Conservation (phyloP, 75 land plant species). For the Sequoiadendron giganteum region DNA sequence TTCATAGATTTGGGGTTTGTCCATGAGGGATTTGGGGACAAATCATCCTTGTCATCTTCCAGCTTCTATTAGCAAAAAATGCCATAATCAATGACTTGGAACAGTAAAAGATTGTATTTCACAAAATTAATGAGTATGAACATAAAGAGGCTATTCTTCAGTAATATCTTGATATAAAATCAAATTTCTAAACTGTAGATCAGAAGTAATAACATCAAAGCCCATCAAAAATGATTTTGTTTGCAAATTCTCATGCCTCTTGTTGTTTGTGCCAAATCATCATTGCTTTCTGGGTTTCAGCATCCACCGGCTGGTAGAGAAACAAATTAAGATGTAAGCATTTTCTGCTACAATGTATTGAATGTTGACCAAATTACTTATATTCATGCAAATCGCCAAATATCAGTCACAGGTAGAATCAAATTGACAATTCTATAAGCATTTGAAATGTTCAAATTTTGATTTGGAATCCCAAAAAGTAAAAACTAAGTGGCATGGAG, state of each 20-base stretch:
- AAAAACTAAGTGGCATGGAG: not conserved
- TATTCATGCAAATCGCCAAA: not conserved
- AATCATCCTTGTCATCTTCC: not conserved
- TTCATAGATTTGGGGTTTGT: not conserved
- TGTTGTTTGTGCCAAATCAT: not conserved
- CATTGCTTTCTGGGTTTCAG: not conserved
- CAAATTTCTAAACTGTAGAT: not conserved
- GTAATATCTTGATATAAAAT: not conserved
- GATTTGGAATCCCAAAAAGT: not conserved
- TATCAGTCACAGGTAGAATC: not conserved
- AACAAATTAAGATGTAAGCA: not conserved
- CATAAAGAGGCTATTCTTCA: not conserved
- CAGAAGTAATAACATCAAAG: not conserved
- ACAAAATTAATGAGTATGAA: not conserved
- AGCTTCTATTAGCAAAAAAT: not conserved
- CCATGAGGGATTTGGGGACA: not conserved
- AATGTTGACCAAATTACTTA: not conserved
- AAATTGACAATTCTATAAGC: not conserved
- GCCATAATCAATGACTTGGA: not conserved
- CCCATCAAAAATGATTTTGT: not conserved
- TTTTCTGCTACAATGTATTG: not conserved
- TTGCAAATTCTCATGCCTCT: not conserved
- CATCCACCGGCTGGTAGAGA: not conserved
- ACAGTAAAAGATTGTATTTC: not conserved
- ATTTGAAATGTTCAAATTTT: not conserved